Evolutionary conservation across 768 basidiomycete genomes (phyloP).

Genomic region (Rhodocollybia butyracea): DNA sequence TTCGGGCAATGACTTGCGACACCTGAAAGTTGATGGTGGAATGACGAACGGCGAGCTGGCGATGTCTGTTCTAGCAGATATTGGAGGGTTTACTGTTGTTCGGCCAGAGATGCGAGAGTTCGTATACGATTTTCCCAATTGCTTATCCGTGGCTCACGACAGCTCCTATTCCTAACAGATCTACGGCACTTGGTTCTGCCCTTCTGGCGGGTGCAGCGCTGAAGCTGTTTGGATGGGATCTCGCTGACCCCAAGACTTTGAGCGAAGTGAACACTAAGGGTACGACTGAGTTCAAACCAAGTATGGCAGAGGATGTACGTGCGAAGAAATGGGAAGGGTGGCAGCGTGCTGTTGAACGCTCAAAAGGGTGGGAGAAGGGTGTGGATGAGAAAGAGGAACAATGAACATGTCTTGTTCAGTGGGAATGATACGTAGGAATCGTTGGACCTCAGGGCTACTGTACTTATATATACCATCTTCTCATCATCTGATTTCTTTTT

Average conservation of each 20-base stretch:
- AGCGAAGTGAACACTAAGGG: conserved; percentile 85
- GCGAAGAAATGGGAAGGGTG: conserved; percentile 73
- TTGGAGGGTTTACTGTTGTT: conserved; percentile 89
- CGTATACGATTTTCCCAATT: conserved; percentile 26
- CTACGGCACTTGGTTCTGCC: conserved; percentile 94
- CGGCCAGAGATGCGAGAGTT: conserved; percentile 97
- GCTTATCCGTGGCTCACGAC: background rate
- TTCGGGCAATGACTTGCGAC: conserved; percentile 72
- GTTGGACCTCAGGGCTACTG: no score
- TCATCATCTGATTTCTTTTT: no score
- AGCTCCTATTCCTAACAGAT: conserved; percentile 41
- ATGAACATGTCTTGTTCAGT: background rate
- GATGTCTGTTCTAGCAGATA: conserved; percentile 83
- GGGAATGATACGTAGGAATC: no score
- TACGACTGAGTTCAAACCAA: conserved; percentile 65
- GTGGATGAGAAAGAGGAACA: conserved; percentile 19
- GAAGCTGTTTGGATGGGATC: conserved; percentile 88
- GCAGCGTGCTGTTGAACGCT: conserved; percentile 86
- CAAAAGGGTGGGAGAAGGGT: conserved; percentile 76
- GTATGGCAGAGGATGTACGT: conserved; percentile 47
- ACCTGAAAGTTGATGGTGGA: conserved; percentile 96
- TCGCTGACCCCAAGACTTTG: conserved; percentile 79
- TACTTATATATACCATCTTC: no score
- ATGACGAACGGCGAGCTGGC: conserved; percentile 94
- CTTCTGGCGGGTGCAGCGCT: conserved; percentile 90